These are phyloP conservation scores for Mallotus japonicus DNA, from an alignment of 441 rosid genomes.

Conservation along the genomic window DNA sequence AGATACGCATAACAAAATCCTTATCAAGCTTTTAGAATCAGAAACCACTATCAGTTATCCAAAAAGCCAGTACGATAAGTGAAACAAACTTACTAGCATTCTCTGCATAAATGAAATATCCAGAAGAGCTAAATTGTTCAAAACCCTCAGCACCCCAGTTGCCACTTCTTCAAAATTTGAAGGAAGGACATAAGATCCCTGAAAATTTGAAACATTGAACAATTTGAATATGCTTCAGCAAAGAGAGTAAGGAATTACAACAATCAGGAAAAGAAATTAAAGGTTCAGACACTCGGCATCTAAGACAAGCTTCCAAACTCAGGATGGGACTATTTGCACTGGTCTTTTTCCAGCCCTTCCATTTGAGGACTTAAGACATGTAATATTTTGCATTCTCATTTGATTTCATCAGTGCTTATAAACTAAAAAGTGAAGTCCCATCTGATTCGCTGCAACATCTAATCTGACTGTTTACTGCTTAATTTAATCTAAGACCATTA, in stretches of 20 bases:
- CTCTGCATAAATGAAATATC: slow-evolving; percentile 62
- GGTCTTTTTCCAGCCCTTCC: slow-evolving; percentile 5
- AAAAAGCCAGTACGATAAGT: slow-evolving; percentile 5
- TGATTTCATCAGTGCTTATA: background rate
- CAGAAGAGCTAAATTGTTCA: slow-evolving; percentile 72
- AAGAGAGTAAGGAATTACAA: background rate
- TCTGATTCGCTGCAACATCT: too few relatives aligned
- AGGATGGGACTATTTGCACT: background rate
- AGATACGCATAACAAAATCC: background rate
- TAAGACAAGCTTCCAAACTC: background rate
- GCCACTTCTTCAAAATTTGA: slow-evolving; percentile 80
- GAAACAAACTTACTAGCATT: slow-evolving; percentile 57
- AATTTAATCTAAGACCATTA: background rate
- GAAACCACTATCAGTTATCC: slow-evolving; percentile 15
- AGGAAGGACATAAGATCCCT: slow-evolving; percentile 67
- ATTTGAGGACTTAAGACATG: background rate
- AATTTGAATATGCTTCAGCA: background rate
- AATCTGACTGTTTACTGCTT: background rate
- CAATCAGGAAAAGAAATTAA: background rate
- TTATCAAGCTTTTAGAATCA: background rate
- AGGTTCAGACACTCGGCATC: background rate
- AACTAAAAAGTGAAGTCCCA: too few relatives aligned
- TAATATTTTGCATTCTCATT: background rate
- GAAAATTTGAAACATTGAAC: slow-evolving; percentile 22
- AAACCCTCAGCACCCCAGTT: slow-evolving; percentile 70